Evolutionary conservation across 768 basidiomycete species (phyloP), one percentile per base, ranked within the genome.

Genomic region (Dentipellis fragilis): DNA sequence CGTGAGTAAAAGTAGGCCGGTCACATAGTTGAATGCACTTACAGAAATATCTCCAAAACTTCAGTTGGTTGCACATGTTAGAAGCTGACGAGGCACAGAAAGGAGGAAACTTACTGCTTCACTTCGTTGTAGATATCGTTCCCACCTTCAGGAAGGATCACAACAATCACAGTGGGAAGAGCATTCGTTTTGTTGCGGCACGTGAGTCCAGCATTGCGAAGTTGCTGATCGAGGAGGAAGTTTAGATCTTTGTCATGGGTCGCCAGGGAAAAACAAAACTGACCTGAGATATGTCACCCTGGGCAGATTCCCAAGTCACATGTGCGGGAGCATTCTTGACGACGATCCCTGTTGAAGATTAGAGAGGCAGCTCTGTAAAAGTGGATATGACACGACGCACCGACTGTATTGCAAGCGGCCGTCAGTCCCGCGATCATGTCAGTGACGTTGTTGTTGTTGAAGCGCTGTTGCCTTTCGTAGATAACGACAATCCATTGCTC

Each of bases 121-220:
- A 90, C 78, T 17, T 81, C 80, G 2, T 77, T 82, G 61, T 91
- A 91, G 10, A 89, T 79, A 51, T 91, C 87, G 42, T 85, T 83
- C 1, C 82, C 85, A 1, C 79, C 79, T 58, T 90, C 85, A 0
- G 88, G 89, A 17, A 91, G 73, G 40, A 91, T 66, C 23, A 83
- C 77, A 1, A 90, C 79, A 21, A 89, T 73, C 2, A 91, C 72
- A 8, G 71, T 72, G 0, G 88, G 86, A 0, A 72, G 68, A 5
- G 63, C 67, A 9, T 68, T 68, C 35, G 68, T 69, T 62, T 72
- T 75, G 23, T 67, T 61, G 49, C 66, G 68, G 57, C 77, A 79
- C 21, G 74, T 75, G 1, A 60, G 59, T 10, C 87, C 88, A 3
- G 74, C 75, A 2, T 64, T 64, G n/a, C 71, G 72, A 16, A 90